Conservation (phyloP, 1,284 basidiomycete genomes). For the Cystobasidium sp. region DNA sequence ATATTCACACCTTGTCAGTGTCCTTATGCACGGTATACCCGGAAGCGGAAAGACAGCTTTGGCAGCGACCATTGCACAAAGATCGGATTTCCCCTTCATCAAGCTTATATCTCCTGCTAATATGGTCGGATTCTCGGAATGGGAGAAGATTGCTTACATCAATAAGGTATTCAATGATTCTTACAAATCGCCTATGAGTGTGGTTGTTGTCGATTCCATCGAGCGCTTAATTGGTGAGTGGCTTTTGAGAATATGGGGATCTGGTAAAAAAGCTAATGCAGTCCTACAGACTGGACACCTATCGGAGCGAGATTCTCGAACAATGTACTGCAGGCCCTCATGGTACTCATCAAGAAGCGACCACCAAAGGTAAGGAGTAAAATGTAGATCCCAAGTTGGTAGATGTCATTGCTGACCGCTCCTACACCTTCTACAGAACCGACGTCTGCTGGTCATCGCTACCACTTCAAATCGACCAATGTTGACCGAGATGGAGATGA, state of each 20-base stretch:
- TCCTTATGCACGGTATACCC: conserved; percentile 75
- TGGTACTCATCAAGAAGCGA: conserved; percentile 84
- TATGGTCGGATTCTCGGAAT: conserved; percentile 94
- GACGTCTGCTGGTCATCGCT: conserved; percentile 87
- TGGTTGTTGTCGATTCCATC: conserved; percentile 94
- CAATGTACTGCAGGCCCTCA: conserved; percentile 84
- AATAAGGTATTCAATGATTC: conserved; percentile 94
- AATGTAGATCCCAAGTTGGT: conserved; percentile 3
- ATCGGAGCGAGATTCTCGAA: conserved; percentile 97
- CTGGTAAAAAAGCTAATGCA: neutral
- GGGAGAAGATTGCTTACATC: conserved; percentile 88
- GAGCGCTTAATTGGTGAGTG: conserved; percentile 75
- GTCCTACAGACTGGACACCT: conserved; percentile 84
- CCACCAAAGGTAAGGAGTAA: conserved; percentile 78
- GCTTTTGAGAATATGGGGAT: conserved; percentile 57
- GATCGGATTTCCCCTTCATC: conserved; percentile 95
- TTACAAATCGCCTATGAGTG: conserved; percentile 95
- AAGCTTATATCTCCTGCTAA: conserved; percentile 94
- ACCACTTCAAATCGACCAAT: conserved; percentile 88
- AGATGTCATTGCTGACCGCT: neutral
- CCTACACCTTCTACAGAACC: conserved; percentile 65
- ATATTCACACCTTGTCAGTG: conserved; percentile 88
- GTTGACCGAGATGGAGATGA: conserved; percentile 85
- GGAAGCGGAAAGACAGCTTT: conserved; percentile 95
- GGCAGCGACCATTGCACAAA: conserved; percentile 91